phyloP scores from a whole-genome alignment of 352 stramenopile species.

The Pythium grandisporangium region DNA sequence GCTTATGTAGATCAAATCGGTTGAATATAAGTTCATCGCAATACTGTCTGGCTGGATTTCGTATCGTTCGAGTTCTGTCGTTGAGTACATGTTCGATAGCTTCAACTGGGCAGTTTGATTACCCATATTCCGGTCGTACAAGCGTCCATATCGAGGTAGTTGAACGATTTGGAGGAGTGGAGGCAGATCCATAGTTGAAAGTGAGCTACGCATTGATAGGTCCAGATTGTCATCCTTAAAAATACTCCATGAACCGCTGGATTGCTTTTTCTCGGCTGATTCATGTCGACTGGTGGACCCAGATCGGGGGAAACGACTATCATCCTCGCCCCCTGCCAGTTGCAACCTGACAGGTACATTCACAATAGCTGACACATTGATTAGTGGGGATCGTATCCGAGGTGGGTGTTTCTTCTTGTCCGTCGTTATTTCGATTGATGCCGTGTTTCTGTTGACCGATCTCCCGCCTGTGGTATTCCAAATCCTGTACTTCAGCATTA shows the following conservation, averaged over 20 bases:
- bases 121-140: conserved; percentile 41
- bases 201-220: not conserved
- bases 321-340: conserved; percentile 24
- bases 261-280: not conserved
- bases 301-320: not conserved
- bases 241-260: not conserved
- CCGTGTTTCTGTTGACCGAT: conserved; percentile 16
- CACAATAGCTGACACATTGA: conserved; percentile 14
- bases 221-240: not conserved
- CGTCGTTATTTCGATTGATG: conserved; percentile 44
- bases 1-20: conserved; percentile 37
- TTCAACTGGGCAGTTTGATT: conserved; percentile 9
- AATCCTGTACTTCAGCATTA: conserved; percentile 11
- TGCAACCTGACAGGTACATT: conserved; percentile 17
- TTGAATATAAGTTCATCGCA: conserved; percentile 25
- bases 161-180: conserved; percentile 29
- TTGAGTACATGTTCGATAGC: conserved; percentile 1
- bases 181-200: conserved; percentile 1
- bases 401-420: conserved; percentile 37
- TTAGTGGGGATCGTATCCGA: conserved; percentile 6
- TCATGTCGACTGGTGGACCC: not conserved
- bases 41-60: conserved; percentile 14
- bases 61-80: conserved; percentile 16
- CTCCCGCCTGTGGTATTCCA: conserved; percentile 20
- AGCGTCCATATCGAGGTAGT: conserved; percentile 35